Evolutionary conservation across 345 rosid genomes (phyloP), one percentile per base, ranked within the genome.

Genomic region (Gossypium sturtianum): DNA sequence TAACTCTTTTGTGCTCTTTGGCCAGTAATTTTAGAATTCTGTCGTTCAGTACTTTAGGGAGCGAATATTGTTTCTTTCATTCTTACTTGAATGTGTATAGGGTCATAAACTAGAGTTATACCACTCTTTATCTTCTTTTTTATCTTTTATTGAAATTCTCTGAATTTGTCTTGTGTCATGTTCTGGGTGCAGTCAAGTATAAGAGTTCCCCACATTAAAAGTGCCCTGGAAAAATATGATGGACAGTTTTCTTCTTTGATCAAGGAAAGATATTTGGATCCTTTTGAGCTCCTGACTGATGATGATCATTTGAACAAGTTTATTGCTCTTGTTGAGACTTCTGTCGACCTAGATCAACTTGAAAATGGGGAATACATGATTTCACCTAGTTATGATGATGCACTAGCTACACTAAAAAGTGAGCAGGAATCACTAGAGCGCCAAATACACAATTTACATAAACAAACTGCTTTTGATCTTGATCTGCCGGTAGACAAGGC

Each of bases 341-440:
- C 97, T 76, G 90, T 95, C 23, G 98, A 95, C 78, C 92, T 91
- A 54, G 97, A 93, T 83, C 97, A 95, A 86, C 93, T 95, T 76
- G 96, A 90, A 80, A 88, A 83, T 85, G 98, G 99, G 70, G 99
- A 93, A 65, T 93, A 87, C 88, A 91, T 95, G 98, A 93, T 95
- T 81, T 93, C 97, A 47, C 79, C 99, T 63, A 79, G 91, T 77
- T 95, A 95, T 81, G 94, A 93, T 79, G 49, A 88, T 77, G 89
- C 87, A 51, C 83, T 95, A 64, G 75, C 87, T 58, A 86, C 87
- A 43, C 85, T 95, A 44, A 93, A 90, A 86, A 89, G 83, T 62
- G 90, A 93, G 83, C 94, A 87, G 76, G 93, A 89, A 62, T 84
- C 86, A 67, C 79, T 95, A 78, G 99, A 90, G 80, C 72, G 23